Percentiles rank a stretch among this genome's conserved stretches.
Evolutionary conservation across 192 early-diverging fungal genomes (phyloP).

Genomic region (Coemansia sp.): DNA sequence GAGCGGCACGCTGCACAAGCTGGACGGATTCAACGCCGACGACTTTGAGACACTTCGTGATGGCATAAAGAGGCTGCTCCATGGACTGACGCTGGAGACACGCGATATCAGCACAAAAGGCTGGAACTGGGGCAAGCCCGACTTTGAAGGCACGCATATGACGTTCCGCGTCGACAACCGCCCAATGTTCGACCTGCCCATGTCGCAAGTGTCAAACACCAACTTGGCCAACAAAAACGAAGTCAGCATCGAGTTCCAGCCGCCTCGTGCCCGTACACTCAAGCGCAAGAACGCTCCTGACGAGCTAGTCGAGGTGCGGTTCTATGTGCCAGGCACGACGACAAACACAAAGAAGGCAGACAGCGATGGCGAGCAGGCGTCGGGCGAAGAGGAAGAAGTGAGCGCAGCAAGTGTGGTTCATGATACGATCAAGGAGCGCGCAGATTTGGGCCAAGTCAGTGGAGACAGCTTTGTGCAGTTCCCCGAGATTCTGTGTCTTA

Average conservation of each 20-base stretch:
- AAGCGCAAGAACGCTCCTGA: conserved; percentile 65
- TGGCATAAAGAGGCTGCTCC: conserved; percentile 68
- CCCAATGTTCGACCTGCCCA: conserved; percentile 88
- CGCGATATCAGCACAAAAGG: conserved; percentile 87
- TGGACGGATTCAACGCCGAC: conserved; percentile 85
- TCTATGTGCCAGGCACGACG: conserved; percentile 85
- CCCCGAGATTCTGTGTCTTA: conserved; percentile 84
- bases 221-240: conserved; percentile 85
- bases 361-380: conserved; percentile 34
- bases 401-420: conserved; percentile 74
- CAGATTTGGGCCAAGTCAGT: conserved; percentile 81
- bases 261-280: conserved; percentile 61
- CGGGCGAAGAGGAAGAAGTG: conserved; percentile 62
- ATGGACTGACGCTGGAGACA: conserved; percentile 69
- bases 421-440: conserved; percentile 88
- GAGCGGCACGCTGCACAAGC: conserved; percentile 74
- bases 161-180: conserved; percentile 80
- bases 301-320: conserved; percentile 85
- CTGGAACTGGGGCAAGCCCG: conserved; percentile 96
- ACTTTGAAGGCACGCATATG: conserved; percentile 75
- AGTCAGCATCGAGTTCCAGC: conserved; percentile 86
- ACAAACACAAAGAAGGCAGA: conserved; percentile 56
- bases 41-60: conserved; percentile 81
- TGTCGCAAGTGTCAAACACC: conserved; percentile 83
- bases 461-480: conserved; percentile 91